Evolutionary conservation across 306 rosid species (phyloP).

Genomic region (Sophora flavescens): DNA sequence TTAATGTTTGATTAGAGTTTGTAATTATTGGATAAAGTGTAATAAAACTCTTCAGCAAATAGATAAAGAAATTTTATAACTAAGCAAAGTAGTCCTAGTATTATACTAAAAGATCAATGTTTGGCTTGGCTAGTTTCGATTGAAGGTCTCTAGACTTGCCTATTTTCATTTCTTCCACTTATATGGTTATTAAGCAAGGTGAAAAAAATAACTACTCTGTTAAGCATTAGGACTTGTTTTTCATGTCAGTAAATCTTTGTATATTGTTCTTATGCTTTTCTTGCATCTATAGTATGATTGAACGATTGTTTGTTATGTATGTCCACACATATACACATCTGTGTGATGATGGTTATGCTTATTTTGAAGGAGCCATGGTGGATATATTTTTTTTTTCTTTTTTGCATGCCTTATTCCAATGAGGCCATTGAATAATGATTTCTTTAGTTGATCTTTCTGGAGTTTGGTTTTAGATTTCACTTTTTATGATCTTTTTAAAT

Average conservation of each 20-base stretch:
- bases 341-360: neutral
- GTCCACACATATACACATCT: neutral
- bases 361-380: neutral
- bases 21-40: conserved; percentile 1
- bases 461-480: neutral
- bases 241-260: neutral
- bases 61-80: neutral
- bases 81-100: neutral
- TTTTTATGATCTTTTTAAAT: conserved; percentile 1
- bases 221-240: neutral
- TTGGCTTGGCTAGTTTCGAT: neutral
- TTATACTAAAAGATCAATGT: neutral
- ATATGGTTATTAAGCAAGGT: neutral
- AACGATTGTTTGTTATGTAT: neutral
- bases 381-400: neutral
- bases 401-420: neutral
- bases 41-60: conserved; percentile 10
- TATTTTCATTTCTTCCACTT: neutral
- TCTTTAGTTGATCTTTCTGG: neutral
- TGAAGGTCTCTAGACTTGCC: neutral
- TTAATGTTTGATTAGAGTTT: conserved; percentile 29
- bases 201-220: neutral
- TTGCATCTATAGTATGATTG: neutral
- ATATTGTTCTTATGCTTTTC: neutral
- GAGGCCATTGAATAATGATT: neutral